A percentile compares a stretch with the other conserved stretches of the same genome.
These are phyloP conservation scores for Lentithecium fluviatile DNA, from an alignment of 495 filamentous ascomycete species.

Conservation along the genomic window DNA sequence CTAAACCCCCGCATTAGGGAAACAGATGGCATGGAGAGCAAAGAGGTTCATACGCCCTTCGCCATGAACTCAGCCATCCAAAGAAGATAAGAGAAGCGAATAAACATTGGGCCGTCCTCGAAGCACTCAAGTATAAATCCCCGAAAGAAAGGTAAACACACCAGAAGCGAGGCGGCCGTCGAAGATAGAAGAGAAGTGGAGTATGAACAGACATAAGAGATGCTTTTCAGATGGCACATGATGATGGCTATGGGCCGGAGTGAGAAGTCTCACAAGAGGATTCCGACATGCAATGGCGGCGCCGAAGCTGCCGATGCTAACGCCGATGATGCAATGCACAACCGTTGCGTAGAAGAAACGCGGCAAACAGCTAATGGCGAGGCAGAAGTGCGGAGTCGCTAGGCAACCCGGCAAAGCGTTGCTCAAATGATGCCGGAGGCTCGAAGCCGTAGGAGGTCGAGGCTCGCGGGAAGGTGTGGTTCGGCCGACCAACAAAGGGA, in stretches of 20 bases:
- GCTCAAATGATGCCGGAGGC: slow-evolving; percentile 34
- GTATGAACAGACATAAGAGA: slow-evolving; percentile 21
- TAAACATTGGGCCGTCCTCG: neutral
- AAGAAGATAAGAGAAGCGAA: slow-evolving; percentile 6
- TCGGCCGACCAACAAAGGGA: slow-evolving; percentile 39
- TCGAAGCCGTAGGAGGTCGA: slow-evolving; percentile 36
- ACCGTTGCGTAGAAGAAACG: slow-evolving; percentile 2
- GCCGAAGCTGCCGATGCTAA: slow-evolving; percentile 21
- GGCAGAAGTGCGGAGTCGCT: slow-evolving; percentile 20
- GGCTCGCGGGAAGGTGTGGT: slow-evolving; percentile 43
- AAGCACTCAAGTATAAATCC: slow-evolving; percentile 2
- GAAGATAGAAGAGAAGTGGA: neutral
- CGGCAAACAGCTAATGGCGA: slow-evolving; percentile 5
- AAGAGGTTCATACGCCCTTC: slow-evolving; percentile 3
- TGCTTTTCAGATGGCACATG: slow-evolving; percentile 20
- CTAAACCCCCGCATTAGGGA: neutral
- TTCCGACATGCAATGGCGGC: slow-evolving; percentile 16
- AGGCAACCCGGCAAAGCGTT: slow-evolving; percentile 32
- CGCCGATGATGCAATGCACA: slow-evolving; percentile 35
- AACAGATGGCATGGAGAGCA: neutral
- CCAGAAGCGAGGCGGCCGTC: neutral
- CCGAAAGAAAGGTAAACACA: slow-evolving; percentile 14
- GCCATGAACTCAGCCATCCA: slow-evolving; percentile 5
- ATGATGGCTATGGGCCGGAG: slow-evolving; percentile 1
- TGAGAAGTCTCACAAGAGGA: slow-evolving; percentile 2